Conservation (phyloP, 2,329 filamentous ascomycete species). For the Microdochium bolleyi region DNA sequence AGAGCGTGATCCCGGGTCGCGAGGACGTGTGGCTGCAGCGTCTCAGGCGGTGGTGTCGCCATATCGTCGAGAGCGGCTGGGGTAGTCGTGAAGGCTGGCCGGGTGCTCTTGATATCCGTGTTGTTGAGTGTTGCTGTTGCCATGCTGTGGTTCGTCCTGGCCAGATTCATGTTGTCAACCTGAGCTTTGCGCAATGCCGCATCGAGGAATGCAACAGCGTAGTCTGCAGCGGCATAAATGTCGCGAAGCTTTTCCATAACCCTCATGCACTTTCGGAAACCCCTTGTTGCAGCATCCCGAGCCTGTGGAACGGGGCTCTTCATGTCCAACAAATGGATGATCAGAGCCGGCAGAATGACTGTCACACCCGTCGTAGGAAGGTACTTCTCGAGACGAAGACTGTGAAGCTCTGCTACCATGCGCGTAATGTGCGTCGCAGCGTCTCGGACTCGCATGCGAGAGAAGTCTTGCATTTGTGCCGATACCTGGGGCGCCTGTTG, state of each 20-base stretch:
- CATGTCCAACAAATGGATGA: constrained; percentile 88
- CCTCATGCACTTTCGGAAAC: constrained; percentile 87
- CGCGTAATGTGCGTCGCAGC: constrained; percentile 80
- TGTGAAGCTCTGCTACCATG: constrained; percentile 71
- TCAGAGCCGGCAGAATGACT: constrained; percentile 84
- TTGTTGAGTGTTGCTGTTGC: constrained; percentile 14
- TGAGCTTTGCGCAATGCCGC: constrained; percentile 82
- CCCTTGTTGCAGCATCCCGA: constrained; percentile 64
- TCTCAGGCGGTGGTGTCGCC: constrained; percentile 46
- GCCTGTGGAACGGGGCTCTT: constrained; percentile 70
- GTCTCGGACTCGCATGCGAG: constrained; percentile 72
- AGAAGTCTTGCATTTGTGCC: constrained; percentile 71
- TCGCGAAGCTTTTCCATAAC: constrained; percentile 83
- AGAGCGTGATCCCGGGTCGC: background rate
- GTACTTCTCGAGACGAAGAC: constrained; percentile 64
- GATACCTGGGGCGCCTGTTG: constrained; percentile 41
- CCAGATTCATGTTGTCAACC: constrained; percentile 48
- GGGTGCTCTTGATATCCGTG: constrained; percentile 9
- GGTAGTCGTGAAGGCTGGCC: constrained; percentile 11
- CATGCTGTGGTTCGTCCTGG: constrained; percentile 27
- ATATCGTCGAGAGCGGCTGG: constrained; percentile 13
- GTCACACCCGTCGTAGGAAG: constrained; percentile 87
- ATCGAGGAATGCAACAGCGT: constrained; percentile 90
- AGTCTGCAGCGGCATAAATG: constrained; percentile 90
- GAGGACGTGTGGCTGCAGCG: constrained; percentile 14